Evolutionary conservation across 768 basidiomycete species (phyloP), one percentile per base, ranked within the genome.

Genomic region (Termitomyces titanicus): DNA sequence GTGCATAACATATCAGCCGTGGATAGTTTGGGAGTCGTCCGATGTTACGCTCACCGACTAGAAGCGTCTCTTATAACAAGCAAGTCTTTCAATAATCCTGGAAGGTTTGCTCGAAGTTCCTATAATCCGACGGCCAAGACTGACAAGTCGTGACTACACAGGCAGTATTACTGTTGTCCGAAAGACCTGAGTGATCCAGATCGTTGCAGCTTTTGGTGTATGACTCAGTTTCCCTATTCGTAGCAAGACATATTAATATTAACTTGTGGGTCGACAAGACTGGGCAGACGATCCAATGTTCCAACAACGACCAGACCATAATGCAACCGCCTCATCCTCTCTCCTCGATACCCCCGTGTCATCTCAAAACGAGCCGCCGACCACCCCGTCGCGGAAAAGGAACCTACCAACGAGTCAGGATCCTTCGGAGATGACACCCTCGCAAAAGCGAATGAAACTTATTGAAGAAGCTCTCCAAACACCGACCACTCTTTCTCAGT

Each of bases 141-240:
- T 34, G 33, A 46, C 42, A 39, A 45, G 6, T 18, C 22, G 10
- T 46, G 4, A 10, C n/a, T 49, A 18, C 18, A 7, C 69, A 57
- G 68, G 50, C 2, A 60, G 44, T 81, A 74, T 64, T 79, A 73
- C 47, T 40, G 37, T n/a, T 81, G 79, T 53, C 42, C 62, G 6
- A 67, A 66, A 52, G n/a, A 50, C 42, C 38, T 42, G 18, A 61
- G 57, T 34, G 61, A 67, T 34, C 57, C 63, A 8, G 57, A 63
- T 11, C 62, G 57, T 13, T 76, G 75, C 55, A 35, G 46, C 0
- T 81, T 77, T 54, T 80, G 68, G 33, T 62, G 79, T 79, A 58
- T 24, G 68, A 57, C 15, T 35, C 35, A 8, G 17, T n/a, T 34
- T 25, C 24, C 15, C 22, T 18, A 17, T 6, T 35, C 10, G 17